Conservation (phyloP, 2,329 filamentous ascomycete genomes). For the Xylaria arbuscula region DNA sequence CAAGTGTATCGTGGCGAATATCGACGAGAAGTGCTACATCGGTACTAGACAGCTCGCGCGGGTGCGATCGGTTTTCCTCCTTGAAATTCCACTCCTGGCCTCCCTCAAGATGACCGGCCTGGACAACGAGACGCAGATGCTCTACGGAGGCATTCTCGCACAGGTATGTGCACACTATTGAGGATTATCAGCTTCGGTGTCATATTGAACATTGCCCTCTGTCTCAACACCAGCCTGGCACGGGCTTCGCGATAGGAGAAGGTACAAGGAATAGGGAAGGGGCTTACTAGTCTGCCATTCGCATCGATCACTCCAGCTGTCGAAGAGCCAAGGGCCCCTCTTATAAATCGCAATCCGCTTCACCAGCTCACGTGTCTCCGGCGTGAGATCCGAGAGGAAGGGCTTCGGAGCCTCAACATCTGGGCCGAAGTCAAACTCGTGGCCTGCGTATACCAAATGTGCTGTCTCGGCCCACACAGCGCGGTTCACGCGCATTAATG, state of each 20-base stretch:
- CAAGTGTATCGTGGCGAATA: conserved; percentile 61
- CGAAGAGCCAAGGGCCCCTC: conserved; percentile 60
- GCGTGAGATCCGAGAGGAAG: conserved; percentile 68
- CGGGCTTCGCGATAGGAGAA: not conserved
- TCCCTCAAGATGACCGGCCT: conserved; percentile 61
- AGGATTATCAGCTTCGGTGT: not conserved
- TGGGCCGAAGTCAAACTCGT: conserved; percentile 69
- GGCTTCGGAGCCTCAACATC: conserved; percentile 70
- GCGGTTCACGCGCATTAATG: conserved; percentile 60
- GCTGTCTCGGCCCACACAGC: conserved; percentile 66
- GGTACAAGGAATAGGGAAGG: not conserved
- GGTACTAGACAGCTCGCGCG: conserved; percentile 57
- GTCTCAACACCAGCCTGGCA: not conserved
- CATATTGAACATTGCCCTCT: not conserved
- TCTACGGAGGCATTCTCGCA: conserved; percentile 54
- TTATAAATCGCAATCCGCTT: conserved; percentile 65
- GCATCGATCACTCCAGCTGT: conserved; percentile 62
- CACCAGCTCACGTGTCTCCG: conserved; percentile 59
- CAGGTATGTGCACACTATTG: conserved; percentile 59
- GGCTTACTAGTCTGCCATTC: conserved; percentile 60
- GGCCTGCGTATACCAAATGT: conserved; percentile 65
- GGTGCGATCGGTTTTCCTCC: conserved; percentile 45
- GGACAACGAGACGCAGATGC: conserved; percentile 62
- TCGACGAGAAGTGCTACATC: conserved; percentile 61
- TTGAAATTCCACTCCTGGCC: not conserved